Percentiles rank a stretch among this genome's conserved stretches.
These are phyloP conservation scores for Cutaneotrichosporon daszewskae DNA, from an alignment of 1,284 basidiomycete genomes.

Conservation along the genomic window DNA sequence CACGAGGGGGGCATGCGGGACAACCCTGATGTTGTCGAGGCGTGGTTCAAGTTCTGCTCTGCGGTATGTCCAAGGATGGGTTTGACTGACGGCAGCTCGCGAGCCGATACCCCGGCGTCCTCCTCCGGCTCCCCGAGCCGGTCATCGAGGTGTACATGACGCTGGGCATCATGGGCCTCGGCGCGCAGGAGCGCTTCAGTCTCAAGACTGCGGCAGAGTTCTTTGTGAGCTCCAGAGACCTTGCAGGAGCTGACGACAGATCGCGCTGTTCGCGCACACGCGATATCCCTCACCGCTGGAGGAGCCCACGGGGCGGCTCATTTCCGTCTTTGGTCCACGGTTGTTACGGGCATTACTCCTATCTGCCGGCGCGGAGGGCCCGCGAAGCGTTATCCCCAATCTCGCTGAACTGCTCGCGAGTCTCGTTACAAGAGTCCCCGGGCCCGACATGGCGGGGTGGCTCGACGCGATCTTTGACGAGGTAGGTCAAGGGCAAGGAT, in stretches of 20 bases:
- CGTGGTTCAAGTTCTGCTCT: slow-evolving; percentile 69
- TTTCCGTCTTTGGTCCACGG: slow-evolving; percentile 59
- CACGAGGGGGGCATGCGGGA: slow-evolving; percentile 58
- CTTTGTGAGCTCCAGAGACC: slow-evolving; percentile 54
- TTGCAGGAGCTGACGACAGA: slow-evolving; percentile 17
- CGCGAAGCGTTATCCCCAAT: slow-evolving; percentile 74
- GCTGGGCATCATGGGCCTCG: slow-evolving; percentile 63
- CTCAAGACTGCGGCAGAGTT: slow-evolving; percentile 75
- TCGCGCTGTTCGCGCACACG: slow-evolving; percentile 43
- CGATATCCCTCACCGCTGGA: slow-evolving; percentile 44
- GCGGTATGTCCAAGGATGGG: slow-evolving; percentile 18
- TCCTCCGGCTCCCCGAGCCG: slow-evolving; percentile 63
- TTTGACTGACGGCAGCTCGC: slow-evolving; percentile 56
- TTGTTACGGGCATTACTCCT: slow-evolving; percentile 66
- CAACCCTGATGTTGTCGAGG: slow-evolving; percentile 82
- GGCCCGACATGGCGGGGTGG: slow-evolving; percentile 59
- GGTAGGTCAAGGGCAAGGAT: slow-evolving; percentile 50
- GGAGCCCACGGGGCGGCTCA: slow-evolving; percentile 44
- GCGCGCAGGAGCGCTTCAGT: slow-evolving; percentile 79
- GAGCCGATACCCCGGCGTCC: slow-evolving; percentile 63
- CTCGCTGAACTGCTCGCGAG: slow-evolving; percentile 70
- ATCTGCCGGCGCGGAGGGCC: slow-evolving; percentile 73
- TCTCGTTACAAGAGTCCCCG: slow-evolving; percentile 56
- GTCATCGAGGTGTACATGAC: slow-evolving; percentile 65
- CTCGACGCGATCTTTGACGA: slow-evolving; percentile 63